Base-by-base conservation (phyloP, 768 basidiomycete genomes). In the Russula lepida region DNA sequence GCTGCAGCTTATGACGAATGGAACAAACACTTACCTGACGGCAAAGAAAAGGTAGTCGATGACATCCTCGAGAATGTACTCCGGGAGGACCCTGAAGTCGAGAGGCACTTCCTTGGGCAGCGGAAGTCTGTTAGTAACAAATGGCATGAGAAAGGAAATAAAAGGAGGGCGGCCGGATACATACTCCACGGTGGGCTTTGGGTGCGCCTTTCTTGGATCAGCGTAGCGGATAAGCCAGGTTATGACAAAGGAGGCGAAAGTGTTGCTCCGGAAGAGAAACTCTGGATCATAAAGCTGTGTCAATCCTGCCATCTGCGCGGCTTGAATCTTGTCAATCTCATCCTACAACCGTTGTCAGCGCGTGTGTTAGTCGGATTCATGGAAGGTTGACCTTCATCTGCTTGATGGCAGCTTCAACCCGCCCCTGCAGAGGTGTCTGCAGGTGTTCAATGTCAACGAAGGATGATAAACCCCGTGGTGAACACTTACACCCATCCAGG, bases 51-150 rank as follows among this genome's bases (percentile, higher is more conserved):
- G 80, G 69, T 90, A 95, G 60, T 95, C 93, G 1, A 93, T 87
- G 6, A 98, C 83, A 69, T 98, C 95, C 70, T 98, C 97, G 44
- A 98, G 73, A 15, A 97, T 81, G 70, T 94, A 95, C 71, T 99
- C 97, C 0, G 97, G 97, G 30, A 98, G 79, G 56, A 89, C 85
- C 32, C 86, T 80, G 79, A 98, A 98, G 0, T 81, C 76, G 73
- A 86, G 80, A 0, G 95, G 93, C 7, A 95, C 87, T 54, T 94
- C 89, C 58, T 83, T 76, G 0, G 93, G 89, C 19, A 99, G 76
- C 0, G 95, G 94, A 32, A 98, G 74, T 39, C 92, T 95, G 66
- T n/a, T n/a, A n/a, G n/a, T n/a, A 47, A 54, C 52, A 28, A n/a
- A 13, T 15, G 21, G 28, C 15, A 15, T 30, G 46, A 52, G 37